Conservation (phyloP, 352 stramenopile species). For the Peronospora farinosa region DNA sequence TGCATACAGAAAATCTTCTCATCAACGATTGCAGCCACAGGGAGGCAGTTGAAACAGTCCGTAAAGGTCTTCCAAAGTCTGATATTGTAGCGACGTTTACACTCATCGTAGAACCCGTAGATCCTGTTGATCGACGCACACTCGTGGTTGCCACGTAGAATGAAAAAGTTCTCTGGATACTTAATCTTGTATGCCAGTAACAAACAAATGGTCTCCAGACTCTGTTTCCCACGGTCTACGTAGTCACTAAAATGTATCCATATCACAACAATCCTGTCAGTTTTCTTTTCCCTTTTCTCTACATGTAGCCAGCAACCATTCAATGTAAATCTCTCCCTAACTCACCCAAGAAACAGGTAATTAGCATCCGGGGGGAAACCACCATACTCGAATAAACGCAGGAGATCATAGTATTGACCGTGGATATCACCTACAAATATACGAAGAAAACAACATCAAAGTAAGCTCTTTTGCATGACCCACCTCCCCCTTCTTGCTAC, state of each 20-base stretch:
- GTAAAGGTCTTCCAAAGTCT: slow-evolving; percentile 95
- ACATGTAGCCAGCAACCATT: background rate
- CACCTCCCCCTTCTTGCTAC: no score
- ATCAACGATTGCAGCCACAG: slow-evolving; percentile 92
- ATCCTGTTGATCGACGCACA: slow-evolving; percentile 98
- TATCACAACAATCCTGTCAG: slow-evolving; percentile 49
- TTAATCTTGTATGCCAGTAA: slow-evolving; percentile 98
- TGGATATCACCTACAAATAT: slow-evolving; percentile 90
- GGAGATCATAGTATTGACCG: slow-evolving; percentile 97
- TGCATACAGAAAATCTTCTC: slow-evolving; percentile 99
- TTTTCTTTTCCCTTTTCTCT: slow-evolving; percentile 24
- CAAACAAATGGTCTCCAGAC: slow-evolving; percentile 97
- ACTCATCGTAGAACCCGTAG: slow-evolving; percentile 99
- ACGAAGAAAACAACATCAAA: slow-evolving; percentile 5
- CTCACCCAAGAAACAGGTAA: slow-evolving; percentile 59
- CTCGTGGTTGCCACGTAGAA: slow-evolving; percentile 98
- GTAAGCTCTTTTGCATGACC: background rate
- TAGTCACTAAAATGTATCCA: slow-evolving; percentile 83
- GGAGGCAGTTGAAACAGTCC: slow-evolving; percentile 98
- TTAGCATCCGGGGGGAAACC: slow-evolving; percentile 84
- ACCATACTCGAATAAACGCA: slow-evolving; percentile 93
- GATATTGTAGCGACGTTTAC: slow-evolving; percentile 91
- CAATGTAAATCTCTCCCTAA: background rate
- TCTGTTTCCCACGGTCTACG: slow-evolving; percentile 92
- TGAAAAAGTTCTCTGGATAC: slow-evolving; percentile 97